Base-by-base conservation (phyloP, 352 stramenopile genomes). In the Phytophthora foliorum region DNA sequence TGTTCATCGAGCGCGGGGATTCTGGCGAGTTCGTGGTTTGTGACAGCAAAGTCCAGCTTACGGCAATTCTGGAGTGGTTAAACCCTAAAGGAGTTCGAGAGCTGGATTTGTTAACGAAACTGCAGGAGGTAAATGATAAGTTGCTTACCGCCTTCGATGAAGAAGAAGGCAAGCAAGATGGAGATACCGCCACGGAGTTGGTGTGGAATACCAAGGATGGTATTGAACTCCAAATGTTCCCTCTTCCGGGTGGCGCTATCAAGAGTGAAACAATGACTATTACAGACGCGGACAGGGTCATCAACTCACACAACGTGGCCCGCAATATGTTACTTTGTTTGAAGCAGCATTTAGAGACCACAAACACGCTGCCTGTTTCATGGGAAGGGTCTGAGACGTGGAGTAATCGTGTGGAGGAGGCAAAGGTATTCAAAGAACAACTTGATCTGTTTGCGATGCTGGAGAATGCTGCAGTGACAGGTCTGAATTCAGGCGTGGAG, bases 11-110 rank as follows among this genome's bases (percentile, higher is more conserved):
- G 51, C 80, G 81, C 44, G 80, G 66, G 45, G 84, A 92, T 24
- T 77, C 81, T 8, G 88, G 88, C 25, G 72, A 89, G 31, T 90
- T 94, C 34, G 63, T 84, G 6, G 58, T 85, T 24, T 88, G 84
- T 48, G 77, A 52, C 9, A 76, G 66, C 14, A 68, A 77, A 58
- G 50, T 63, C 4, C 61, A 92, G n/a, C 27, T 95, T 19, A 50
- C 70, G 19, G 29, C 66, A 25, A 52, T 95, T 54, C 32, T 92
- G 41, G 52, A 76, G 29, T 95, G 88, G 88, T 67, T 95, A 11
- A 93, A 95, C 55, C 80, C 84, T 0, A 93, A 93, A 32, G 88
- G 88, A 2, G 66, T 90, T 42, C 80, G 88, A 6, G 88, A 95
- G 36, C 21, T 84, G 9, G 71, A 90, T 41, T 70, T 95, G 25